These are phyloP conservation scores for Hypericum perforatum DNA, from an alignment of 345 rosid genomes.

Conservation along the genomic window DNA sequence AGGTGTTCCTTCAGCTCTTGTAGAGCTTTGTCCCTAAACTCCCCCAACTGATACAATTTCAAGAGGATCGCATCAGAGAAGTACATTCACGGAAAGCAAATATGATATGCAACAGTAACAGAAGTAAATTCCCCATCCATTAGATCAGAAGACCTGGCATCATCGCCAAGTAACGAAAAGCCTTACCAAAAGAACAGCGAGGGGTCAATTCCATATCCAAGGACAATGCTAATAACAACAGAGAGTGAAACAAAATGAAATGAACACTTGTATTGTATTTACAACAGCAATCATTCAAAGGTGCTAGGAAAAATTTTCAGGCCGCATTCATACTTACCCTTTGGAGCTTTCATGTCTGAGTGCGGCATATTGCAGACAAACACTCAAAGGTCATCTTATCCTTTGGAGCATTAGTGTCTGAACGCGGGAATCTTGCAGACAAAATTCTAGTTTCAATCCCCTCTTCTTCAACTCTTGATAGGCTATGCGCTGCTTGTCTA, in stretches of 20 bases:
- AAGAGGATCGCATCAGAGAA: neutral
- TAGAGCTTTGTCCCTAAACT: constrained; percentile 63
- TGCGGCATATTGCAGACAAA: constrained; percentile 85
- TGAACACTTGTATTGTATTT: too few relatives aligned
- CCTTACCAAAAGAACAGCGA: too few relatives aligned
- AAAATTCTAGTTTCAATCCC: constrained; percentile 80
- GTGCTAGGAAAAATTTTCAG: too few relatives aligned
- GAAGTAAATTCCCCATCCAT: too few relatives aligned
- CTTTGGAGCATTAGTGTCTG: constrained; percentile 75
- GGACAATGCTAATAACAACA: neutral
- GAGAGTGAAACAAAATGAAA: too few relatives aligned
- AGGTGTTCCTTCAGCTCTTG: constrained; percentile 62
- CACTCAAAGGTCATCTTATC: constrained; percentile 25
- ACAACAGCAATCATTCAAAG: too few relatives aligned
- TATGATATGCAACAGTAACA: too few relatives aligned
- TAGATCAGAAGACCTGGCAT: too few relatives aligned
- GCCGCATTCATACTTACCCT: constrained; percentile 39
- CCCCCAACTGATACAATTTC: constrained; percentile 53
- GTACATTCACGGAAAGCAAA: neutral
- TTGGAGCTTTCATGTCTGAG: too few relatives aligned
- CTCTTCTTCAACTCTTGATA: constrained; percentile 85
- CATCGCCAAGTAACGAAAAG: too few relatives aligned
- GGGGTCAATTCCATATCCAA: too few relatives aligned
- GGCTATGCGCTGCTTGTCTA: constrained; percentile 71
- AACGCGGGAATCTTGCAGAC: constrained; percentile 77